Percentiles rank a stretch among this genome's conserved stretches.
phyloP scores from a whole-genome alignment of 768 basidiomycete genomes.

The Phanerodontia chrysosporium region DNA sequence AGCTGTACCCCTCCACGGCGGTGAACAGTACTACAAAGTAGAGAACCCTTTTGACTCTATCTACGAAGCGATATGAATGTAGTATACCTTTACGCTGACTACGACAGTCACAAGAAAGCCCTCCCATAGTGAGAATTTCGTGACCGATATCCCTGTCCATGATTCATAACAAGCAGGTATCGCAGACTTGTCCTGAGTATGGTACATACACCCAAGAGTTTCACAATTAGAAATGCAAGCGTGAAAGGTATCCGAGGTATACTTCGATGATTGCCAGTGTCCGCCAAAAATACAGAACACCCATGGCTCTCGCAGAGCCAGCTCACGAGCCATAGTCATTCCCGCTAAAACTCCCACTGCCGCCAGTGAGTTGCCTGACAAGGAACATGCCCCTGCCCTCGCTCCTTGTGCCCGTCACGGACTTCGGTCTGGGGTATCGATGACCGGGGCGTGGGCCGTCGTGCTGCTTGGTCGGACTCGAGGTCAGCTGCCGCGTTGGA shows the following conservation, averaged over 20 bases:
- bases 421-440: slow-evolving; percentile 62
- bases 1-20: background rate
- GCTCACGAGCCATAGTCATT: slow-evolving; percentile 18
- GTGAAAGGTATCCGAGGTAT: no score
- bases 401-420: slow-evolving; percentile 67
- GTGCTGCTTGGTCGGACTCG: slow-evolving; percentile 70
- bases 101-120: no score
- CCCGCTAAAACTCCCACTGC: slow-evolving; percentile 20
- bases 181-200: no score
- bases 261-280: no score
- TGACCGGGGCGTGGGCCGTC: slow-evolving; percentile 35
- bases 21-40: background rate
- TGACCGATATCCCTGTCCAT: no score
- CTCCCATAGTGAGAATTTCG: no score
- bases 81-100: no score
- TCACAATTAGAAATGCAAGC: no score
- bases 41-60: background rate
- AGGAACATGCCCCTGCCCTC: slow-evolving; percentile 74
- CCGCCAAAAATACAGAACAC: no score
- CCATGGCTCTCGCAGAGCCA: background rate
- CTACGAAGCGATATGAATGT: no score
- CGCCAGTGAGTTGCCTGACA: slow-evolving; percentile 75
- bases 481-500: slow-evolving; percentile 59
- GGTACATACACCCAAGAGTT: no score
- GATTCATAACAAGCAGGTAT: no score